Conservation (phyloP, 352 stramenopile species). For the Nothophytophthora sp. region DNA sequence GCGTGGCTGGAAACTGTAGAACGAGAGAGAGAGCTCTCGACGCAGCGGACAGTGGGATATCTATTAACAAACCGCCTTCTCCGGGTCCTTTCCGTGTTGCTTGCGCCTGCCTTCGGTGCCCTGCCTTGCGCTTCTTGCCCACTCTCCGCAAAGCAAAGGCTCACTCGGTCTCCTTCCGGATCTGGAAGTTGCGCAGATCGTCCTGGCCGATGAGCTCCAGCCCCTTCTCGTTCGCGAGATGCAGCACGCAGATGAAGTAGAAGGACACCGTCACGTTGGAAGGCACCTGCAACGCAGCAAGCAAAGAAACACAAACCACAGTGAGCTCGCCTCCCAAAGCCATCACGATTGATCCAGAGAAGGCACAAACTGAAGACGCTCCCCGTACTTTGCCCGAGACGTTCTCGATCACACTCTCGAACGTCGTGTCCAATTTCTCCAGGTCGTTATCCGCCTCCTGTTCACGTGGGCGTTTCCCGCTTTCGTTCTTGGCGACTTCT, state of each 20-base stretch:
- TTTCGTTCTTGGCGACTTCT: conserved; percentile 21
- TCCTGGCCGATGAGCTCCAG: conserved; percentile 85
- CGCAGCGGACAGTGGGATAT: conserved; percentile 37
- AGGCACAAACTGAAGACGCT: not conserved
- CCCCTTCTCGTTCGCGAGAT: conserved; percentile 99
- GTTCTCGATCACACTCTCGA: conserved; percentile 91
- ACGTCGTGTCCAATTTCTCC: conserved; percentile 58
- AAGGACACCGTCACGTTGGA: conserved; percentile 96
- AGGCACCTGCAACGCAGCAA: conserved; percentile 73
- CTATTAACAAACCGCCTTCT: conserved; percentile 24
- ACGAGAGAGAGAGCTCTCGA: conserved; percentile 8
- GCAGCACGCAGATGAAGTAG: conserved; percentile 99
- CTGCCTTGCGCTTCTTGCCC: not conserved
- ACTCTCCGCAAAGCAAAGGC: not conserved
- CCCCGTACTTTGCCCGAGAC: conserved; percentile 76
- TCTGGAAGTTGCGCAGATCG: conserved; percentile 77
- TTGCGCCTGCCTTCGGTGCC: conserved; percentile 11
- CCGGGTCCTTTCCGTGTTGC: conserved; percentile 3
- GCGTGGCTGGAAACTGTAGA: conserved; percentile 66
- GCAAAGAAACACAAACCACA: not conserved
- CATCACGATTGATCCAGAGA: not conserved
- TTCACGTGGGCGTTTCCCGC: conserved; percentile 31
- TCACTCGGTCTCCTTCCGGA: conserved; percentile 42
- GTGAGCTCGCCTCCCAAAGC: not conserved
- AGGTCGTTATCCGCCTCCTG: conserved; percentile 18